Percentiles rank a stretch among this genome's conserved stretches.
Conservation (phyloP, 164 flowering plant species). For the Protea cynaroides region DNA sequence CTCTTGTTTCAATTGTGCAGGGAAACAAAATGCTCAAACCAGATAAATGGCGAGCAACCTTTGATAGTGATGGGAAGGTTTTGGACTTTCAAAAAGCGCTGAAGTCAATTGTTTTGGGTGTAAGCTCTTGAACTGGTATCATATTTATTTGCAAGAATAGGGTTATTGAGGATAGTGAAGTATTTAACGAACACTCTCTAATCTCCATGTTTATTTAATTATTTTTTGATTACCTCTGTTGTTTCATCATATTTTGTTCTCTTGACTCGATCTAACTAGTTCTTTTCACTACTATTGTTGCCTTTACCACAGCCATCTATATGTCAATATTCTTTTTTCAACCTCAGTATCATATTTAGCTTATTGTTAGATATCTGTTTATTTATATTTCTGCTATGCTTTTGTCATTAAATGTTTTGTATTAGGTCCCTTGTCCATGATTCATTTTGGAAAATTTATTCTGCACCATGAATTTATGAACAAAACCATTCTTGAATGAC, state of each 20-base stretch:
- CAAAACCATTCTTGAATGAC: too few species aligned
- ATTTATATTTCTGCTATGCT: too few species aligned
- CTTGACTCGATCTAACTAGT: neutral
- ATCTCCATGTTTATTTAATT: neutral
- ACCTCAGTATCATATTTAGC: too few species aligned
- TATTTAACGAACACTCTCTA: neutral
- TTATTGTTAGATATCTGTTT: too few species aligned
- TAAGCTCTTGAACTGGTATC: constrained; percentile 24
- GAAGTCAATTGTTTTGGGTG: constrained; percentile 70
- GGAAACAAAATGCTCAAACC: constrained; percentile 78
- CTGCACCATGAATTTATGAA: neutral
- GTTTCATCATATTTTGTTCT: neutral
- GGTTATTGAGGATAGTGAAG: neutral
- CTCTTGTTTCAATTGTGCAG: constrained; percentile 33
- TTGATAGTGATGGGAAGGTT: constrained; percentile 70
- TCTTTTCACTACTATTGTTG: too few species aligned
- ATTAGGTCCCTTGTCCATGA: neutral
- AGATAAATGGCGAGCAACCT: constrained; percentile 75
- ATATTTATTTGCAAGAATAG: neutral
- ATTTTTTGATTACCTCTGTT: neutral
- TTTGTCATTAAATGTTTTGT: neutral
- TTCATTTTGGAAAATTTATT: neutral
- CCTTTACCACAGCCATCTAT: too few species aligned
- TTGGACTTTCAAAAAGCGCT: constrained; percentile 63
- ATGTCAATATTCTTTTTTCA: too few species aligned